Evolutionary conservation across 768 basidiomycete genomes (phyloP).

Genomic region (Phylloporus sp.): DNA sequence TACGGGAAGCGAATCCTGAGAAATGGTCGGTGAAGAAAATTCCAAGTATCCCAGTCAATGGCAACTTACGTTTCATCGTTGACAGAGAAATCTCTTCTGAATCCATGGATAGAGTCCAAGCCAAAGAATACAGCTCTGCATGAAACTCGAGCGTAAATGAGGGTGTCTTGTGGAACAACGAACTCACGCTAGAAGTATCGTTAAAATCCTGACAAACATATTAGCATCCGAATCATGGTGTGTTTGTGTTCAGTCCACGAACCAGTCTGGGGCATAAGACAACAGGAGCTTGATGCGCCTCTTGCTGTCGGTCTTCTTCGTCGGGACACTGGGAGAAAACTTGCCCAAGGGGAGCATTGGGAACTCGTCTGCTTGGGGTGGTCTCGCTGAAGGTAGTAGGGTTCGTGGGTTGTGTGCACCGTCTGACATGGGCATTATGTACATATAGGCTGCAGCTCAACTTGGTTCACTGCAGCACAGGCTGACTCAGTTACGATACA

Average conservation of each 20-base stretch:
- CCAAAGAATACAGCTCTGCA: slow-evolving; percentile 57
- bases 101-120: slow-evolving; percentile 64
- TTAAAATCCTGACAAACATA: slow-evolving; percentile 50
- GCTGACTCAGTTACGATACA: too few relatives aligned
- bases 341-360: slow-evolving; percentile 13
- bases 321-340: slow-evolving; percentile 7
- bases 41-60: background rate
- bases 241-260: slow-evolving; percentile 16
- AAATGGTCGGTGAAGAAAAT: slow-evolving; percentile 17
- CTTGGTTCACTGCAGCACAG: too few relatives aligned
- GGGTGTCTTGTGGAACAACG: background rate
- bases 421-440: too few relatives aligned
- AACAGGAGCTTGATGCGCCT: slow-evolving; percentile 41
- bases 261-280: slow-evolving; percentile 80
- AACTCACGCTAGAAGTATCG: slow-evolving; percentile 59
- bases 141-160: background rate
- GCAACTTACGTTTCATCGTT: slow-evolving; percentile 60
- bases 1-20: slow-evolving; percentile 24
- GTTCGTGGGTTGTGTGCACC: too few relatives aligned
- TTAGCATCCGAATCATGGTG: slow-evolving; percentile 3
- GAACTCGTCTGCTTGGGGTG: background rate
- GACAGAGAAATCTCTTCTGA: slow-evolving; percentile 72
- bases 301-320: slow-evolving; percentile 21
- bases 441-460: too few relatives aligned
- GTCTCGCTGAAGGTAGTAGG: background rate